Base-by-base conservation (phyloP, 495 filamentous ascomycete genomes). In the Cenococcum geophilum region DNA sequence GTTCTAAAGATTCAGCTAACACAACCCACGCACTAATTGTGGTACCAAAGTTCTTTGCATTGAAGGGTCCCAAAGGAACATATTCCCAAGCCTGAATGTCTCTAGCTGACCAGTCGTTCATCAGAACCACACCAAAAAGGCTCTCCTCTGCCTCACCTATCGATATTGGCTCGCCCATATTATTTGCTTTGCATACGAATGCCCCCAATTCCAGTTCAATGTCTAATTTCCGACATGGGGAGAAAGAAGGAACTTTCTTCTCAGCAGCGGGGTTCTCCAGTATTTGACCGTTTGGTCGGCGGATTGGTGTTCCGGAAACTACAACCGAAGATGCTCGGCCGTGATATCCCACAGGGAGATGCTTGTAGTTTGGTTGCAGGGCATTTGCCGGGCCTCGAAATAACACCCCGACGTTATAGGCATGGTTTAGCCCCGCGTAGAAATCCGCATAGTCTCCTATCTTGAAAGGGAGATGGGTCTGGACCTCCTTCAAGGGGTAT, bases 401-500 rank as follows among this genome's bases (percentile, higher is more conserved):
- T 55, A 97, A 76, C 22, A 80, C 79, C 0, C 89, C 86, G n/a
- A 87, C 80, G 58, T 88, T 87, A 76, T 83, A 87, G 42, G 92
- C 92, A 74, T 97, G 92, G 69, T 96, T 85, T 55, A 85, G 74
- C 25, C 92, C 92, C n/a, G 88, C 92, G 75, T 90, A 97, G 77
- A 97, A 97, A 75, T 97, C 92, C 12, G 92, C 95, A 74, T 97
- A 97, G 71, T 97, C 91, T n/a, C 89, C 88, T 57, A 96, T 91
- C 35, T 80, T 78, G 83, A 97, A 84, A 5, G 92, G 92, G 14
- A 97, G 71, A 60, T 95, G 88, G 71, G 83, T 88, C 57, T 76
- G 81, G 23, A 91, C 85, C 4, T 79, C 72, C 9, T 79, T 76
- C 47, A 83, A 72, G 0, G 79, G 81, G 18, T 86, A 55, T 4